phyloP scores from a whole-genome alignment of 495 filamentous ascomycete species.

The Xylaria sp. region DNA sequence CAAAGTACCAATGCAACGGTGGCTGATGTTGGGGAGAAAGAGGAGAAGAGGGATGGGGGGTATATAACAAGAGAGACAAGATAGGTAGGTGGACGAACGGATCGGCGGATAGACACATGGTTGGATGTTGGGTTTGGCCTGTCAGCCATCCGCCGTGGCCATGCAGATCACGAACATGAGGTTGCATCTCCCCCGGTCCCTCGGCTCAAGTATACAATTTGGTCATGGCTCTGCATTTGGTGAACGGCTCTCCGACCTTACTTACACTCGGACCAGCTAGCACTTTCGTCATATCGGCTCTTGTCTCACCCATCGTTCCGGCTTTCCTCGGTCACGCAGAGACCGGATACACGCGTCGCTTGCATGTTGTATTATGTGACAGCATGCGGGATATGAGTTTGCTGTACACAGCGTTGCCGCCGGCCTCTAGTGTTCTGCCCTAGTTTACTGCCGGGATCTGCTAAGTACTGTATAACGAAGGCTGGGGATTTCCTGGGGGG shows the following conservation, averaged over 20 bases:
- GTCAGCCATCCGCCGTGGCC: background rate
- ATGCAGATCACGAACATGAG: constrained; percentile 17
- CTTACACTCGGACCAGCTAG: background rate
- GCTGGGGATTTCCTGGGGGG: constrained; percentile 12
- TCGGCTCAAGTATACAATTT: background rate
- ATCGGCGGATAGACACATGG: background rate
- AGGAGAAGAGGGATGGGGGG: constrained; percentile 20
- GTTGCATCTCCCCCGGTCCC: constrained; percentile 8
- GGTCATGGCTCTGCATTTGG: background rate
- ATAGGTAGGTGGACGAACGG: background rate
- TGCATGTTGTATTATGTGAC: background rate
- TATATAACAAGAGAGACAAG: constrained; percentile 9
- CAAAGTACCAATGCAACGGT: constrained; percentile 15
- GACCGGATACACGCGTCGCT: background rate
- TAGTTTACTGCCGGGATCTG: background rate
- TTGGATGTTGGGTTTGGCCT: background rate
- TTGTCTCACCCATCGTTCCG: background rate
- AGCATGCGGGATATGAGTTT: background rate
- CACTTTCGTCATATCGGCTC: background rate
- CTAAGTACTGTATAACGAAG: background rate
- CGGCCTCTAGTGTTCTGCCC: background rate
- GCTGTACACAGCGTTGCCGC: background rate
- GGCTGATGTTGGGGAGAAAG: constrained; percentile 9
- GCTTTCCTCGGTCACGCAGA: background rate
- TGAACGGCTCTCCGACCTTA: background rate